Evolutionary conservation across 768 basidiomycete species (phyloP).

Genomic region (Mycena leptocephala): DNA sequence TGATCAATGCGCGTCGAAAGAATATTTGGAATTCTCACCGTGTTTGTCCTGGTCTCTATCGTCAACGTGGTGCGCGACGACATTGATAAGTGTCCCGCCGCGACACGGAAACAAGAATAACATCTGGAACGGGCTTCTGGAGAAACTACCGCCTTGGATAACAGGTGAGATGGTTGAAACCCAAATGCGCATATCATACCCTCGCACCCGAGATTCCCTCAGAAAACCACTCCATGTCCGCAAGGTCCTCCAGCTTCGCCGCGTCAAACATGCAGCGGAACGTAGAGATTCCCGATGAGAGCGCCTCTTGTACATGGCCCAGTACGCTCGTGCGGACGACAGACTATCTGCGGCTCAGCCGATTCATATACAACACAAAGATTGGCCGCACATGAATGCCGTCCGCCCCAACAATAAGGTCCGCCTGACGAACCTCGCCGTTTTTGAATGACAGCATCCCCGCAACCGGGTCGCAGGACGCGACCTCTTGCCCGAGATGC

Average conservation of each 20-base stretch:
- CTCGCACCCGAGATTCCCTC: constrained; percentile 17
- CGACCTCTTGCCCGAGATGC: constrained; percentile 24
- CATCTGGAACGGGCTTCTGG: constrained; percentile 21
- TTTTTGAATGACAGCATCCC: constrained; percentile 19
- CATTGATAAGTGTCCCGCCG: constrained; percentile 13
- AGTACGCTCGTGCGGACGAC: constrained; percentile 21
- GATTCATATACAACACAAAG: background rate
- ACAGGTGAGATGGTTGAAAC: background rate
- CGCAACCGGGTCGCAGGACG: constrained; percentile 11
- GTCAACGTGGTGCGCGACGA: constrained; percentile 28
- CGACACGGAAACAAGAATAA: constrained; percentile 23
- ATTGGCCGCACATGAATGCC: constrained; percentile 24
- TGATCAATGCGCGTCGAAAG: background rate
- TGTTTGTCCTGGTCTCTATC: constrained; percentile 25
- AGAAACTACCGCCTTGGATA: background rate
- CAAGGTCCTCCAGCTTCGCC: background rate
- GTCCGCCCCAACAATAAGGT: constrained; percentile 25
- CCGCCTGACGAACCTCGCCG: constrained; percentile 11
- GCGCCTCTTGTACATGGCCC: constrained; percentile 23
- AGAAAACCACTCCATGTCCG: constrained; percentile 30
- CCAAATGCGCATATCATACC: background rate
- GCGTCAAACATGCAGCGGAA: constrained; percentile 31
- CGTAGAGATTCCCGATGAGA: constrained; percentile 11
- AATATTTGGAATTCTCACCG: background rate
- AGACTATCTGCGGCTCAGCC: background rate